Evolutionary conservation across 208 protist species (phyloP).

Genomic region (Naegleria gruberi): DNA sequence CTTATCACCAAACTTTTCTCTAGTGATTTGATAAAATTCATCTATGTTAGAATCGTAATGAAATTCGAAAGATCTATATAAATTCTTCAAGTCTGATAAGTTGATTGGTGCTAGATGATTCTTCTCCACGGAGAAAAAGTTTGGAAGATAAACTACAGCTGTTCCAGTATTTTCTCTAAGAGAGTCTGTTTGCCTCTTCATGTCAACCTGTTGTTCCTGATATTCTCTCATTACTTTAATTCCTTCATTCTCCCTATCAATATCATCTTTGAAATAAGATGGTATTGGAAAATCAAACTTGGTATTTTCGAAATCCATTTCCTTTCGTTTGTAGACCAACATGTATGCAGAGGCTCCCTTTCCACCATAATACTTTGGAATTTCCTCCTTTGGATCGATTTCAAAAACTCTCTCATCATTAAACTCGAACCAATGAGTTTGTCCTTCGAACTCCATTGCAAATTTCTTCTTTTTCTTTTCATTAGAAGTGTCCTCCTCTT

Average conservation of each 20-base stretch:
- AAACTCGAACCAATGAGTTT: background rate
- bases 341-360: background rate
- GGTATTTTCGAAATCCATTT: background rate
- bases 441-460: background rate
- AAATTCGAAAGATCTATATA: background rate
- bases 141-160: background rate
- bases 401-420: background rate
- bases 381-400: background rate
- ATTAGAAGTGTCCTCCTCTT: background rate
- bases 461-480: background rate
- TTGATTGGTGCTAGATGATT: background rate
- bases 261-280: background rate
- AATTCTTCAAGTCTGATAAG: background rate
- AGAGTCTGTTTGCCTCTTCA: background rate
- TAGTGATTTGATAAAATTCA: background rate
- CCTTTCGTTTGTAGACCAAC: background rate
- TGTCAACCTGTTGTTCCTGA: background rate
- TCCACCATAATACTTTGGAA: conserved; percentile 9
- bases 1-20: background rate
- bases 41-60: background rate
- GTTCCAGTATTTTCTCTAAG: background rate
- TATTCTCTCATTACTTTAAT: background rate
- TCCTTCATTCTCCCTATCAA: background rate
- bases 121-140: background rate
- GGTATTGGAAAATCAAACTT: background rate